Evolutionary conservation across 768 basidiomycete species (phyloP).

Genomic region (Kwoniella dendrophila): DNA sequence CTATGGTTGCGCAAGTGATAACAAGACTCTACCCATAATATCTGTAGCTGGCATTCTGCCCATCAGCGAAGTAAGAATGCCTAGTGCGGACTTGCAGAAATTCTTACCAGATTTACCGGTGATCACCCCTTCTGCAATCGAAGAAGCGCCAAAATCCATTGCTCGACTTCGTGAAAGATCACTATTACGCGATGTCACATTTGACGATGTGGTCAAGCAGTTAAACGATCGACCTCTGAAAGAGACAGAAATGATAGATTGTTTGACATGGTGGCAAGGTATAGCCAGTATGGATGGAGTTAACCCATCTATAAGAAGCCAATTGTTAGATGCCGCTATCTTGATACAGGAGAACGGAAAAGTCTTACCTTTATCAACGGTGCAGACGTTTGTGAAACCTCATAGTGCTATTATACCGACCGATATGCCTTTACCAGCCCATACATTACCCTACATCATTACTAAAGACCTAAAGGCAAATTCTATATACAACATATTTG

Average conservation of each 20-base stretch:
- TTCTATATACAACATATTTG: conserved; percentile 60
- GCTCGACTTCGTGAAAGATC: conserved; percentile 65
- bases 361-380: conserved; percentile 69
- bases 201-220: conserved; percentile 79
- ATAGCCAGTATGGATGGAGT: conserved; percentile 58
- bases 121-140: conserved; percentile 66
- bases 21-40: conserved; percentile 67
- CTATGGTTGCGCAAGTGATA: conserved; percentile 66
- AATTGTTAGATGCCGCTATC: conserved; percentile 73
- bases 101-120: conserved; percentile 81
- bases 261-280: conserved; percentile 81
- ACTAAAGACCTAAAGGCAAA: conserved; percentile 59
- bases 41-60: conserved; percentile 73
- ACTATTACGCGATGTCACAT: conserved; percentile 72
- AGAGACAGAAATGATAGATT: conserved; percentile 74
- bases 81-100: conserved; percentile 67
- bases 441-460: conserved; percentile 70
- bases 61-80: conserved; percentile 70
- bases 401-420: conserved; percentile 66
- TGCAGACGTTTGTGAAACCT: conserved; percentile 73
- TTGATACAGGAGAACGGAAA: conserved; percentile 59
- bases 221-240: conserved; percentile 70
- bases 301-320: conserved; percentile 58
- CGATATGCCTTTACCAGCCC: conserved; percentile 73
- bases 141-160: conserved; percentile 66